Percentiles rank a stretch among this genome's conserved stretches.
These are phyloP conservation scores for Geotrichum armillariae DNA, from an alignment of 1,139 yeast genomes.

Conservation along the genomic window DNA sequence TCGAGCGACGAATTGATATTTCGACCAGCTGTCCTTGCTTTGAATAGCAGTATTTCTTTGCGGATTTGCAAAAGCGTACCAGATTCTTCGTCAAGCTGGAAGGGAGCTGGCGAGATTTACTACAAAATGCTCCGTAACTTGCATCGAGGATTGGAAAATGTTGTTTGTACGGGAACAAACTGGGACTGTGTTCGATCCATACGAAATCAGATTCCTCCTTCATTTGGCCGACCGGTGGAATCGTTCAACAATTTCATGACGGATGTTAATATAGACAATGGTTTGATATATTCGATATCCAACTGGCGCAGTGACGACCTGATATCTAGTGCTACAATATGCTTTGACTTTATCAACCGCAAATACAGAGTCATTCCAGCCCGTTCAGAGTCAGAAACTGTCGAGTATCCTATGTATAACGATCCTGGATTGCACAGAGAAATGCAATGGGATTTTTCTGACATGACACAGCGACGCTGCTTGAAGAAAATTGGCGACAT, in stretches of 20 bases:
- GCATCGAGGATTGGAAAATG: slow-evolving; percentile 1
- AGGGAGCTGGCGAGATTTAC: slow-evolving; percentile 6
- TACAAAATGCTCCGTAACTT: background rate
- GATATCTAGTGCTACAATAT: slow-evolving; percentile 2
- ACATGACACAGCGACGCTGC: slow-evolving; percentile 6
- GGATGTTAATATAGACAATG: slow-evolving; percentile 9
- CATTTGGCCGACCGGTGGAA: slow-evolving; percentile 10
- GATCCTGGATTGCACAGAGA: slow-evolving; percentile 3
- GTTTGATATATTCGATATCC: slow-evolving; percentile 6
- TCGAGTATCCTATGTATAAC: slow-evolving; percentile 5
- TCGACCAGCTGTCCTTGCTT: background rate
- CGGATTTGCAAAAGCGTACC: slow-evolving; percentile 4
- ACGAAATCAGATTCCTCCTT: slow-evolving; percentile 11
- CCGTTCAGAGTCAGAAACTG: slow-evolving; percentile 1
- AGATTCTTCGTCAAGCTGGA: slow-evolving; percentile 3
- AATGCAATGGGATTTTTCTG: slow-evolving; percentile 10
- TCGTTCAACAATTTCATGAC: slow-evolving; percentile 6
- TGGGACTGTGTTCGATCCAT: background rate
- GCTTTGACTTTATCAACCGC: slow-evolving; percentile 9
- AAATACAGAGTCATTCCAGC: slow-evolving; percentile 14
- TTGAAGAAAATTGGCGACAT: slow-evolving; percentile 7
- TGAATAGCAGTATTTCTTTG: slow-evolving; percentile 3
- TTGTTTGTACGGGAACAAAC: background rate
- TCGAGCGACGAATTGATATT: slow-evolving; percentile 3
- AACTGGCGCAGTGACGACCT: slow-evolving; percentile 5